Conservation (phyloP, 2,329 filamentous ascomycete genomes). For the Fusarium xyrophilum region DNA sequence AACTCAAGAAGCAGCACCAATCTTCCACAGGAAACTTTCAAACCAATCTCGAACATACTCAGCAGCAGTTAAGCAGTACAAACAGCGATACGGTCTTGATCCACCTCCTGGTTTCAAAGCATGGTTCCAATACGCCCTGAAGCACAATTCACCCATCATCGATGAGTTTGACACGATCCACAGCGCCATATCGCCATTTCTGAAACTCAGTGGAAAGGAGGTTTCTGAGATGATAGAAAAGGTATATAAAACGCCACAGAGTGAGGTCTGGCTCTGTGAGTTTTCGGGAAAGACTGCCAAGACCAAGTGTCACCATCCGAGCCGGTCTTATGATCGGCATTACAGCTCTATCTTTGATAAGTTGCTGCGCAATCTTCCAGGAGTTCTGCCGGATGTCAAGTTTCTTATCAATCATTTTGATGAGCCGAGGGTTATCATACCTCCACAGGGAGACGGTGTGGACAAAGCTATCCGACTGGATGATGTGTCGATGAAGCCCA, state of each 20-base stretch:
- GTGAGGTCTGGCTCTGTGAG: slow-evolving; percentile 50
- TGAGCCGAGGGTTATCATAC: slow-evolving; percentile 53
- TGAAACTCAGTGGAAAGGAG: slow-evolving; percentile 47
- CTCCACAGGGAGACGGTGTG: neutral
- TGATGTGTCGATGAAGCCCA: slow-evolving; percentile 39
- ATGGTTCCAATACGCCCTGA: slow-evolving; percentile 54
- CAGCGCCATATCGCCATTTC: slow-evolving; percentile 51
- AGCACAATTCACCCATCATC: slow-evolving; percentile 53
- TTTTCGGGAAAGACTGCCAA: slow-evolving; percentile 38
- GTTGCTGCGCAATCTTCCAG: slow-evolving; percentile 38
- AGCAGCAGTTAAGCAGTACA: slow-evolving; percentile 52
- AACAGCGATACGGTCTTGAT: slow-evolving; percentile 49
- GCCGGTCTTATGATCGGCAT: slow-evolving; percentile 46
- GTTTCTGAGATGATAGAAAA: slow-evolving; percentile 41
- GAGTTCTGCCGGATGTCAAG: slow-evolving; percentile 47
- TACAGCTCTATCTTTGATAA: slow-evolving; percentile 44
- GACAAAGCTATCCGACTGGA: slow-evolving; percentile 26
- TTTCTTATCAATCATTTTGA: slow-evolving; percentile 58
- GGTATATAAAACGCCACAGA: slow-evolving; percentile 33
- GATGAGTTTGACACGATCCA: slow-evolving; percentile 58
- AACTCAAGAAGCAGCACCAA: slow-evolving; percentile 35
- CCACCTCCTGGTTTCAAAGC: slow-evolving; percentile 56
- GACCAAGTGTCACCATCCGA: slow-evolving; percentile 46
- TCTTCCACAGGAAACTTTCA: slow-evolving; percentile 44
- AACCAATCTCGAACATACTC: slow-evolving; percentile 50